Evolutionary conservation across 164 flowering plant genomes (phyloP), one percentile per base, ranked within the genome.

Genomic region (Magnolia sinica): DNA sequence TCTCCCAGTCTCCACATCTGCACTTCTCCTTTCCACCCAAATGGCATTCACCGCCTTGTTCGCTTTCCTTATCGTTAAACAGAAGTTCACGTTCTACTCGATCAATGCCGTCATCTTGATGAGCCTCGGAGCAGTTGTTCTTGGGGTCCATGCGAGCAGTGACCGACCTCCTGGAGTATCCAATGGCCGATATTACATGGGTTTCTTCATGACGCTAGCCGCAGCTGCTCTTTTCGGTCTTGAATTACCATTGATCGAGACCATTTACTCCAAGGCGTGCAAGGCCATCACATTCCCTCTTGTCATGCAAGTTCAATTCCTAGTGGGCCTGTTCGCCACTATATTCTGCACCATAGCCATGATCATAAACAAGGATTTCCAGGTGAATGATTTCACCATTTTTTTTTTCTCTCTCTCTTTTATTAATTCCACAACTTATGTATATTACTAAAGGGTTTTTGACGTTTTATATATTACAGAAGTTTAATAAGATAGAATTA

Each of bases 41-140:
- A 73, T 78, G 19, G 81, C 78, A 6, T 83, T 83, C 74, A 83
- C 79, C 18, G 81, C 85, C 7, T 13, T 70, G 3, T 83, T 83
- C 71, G 79, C 83, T 2, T 50, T 80, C 19, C 4, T 81, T 9
- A 19, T 81, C 19, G 85, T 83, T 8, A 77, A 51, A 55, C 84
- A 83, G 66, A 74, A 75, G 64, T 83, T 81, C 66, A 83, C 79
- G 5, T 37, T 73, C 7, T 84, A 77, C 23, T 77, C 86, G 1
- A 29, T 81, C 16, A 81, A 83, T 37, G 74, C 82, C 0, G 79
- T 84, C 5, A 77, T 78, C 8, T 51, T 84, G 61, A 67, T 84
- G 63, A 84, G 81, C 0, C 49, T 84, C 7, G 82, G 82, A 19
- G 70, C 82, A 1, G 66, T 70, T n/a, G 22, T 84, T 63, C 63